Base-by-base conservation (phyloP, 352 stramenopile species). In the Blastocystis sp. region DNA sequence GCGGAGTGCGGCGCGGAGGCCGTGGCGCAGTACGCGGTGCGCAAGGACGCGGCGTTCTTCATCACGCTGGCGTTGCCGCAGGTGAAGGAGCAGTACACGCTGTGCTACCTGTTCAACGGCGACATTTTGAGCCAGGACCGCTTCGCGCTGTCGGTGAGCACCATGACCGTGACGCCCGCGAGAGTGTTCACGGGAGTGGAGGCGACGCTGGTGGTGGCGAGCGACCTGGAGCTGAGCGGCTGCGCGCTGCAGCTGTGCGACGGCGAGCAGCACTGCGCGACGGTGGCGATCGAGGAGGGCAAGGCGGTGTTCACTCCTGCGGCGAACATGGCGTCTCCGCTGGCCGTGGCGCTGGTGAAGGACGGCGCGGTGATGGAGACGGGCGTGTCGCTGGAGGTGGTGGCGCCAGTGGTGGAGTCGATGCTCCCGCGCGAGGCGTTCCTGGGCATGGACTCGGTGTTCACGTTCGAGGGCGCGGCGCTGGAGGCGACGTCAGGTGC, bases 31-130 rank as follows among this genome's bases (percentile, higher is more conserved):
- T 84, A 84, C 61, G 17, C 48, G 21, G 34, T 84, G 14, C 74
- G 69, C n/a, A 60, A 64, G 69, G 52, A 40, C 1, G 74, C 28
- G 60, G 34, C 14, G 48, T 28, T n/a, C 4, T 40, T 68, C 24
- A 45, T 69, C n/a, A 19, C 54, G 17, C 45, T 84, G 57, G 38
- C 52, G 9, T 28, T 84, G 11, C 45, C 74, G n/a, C 24, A 17
- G 0, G 74, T 60, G 42, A 34, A 70, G 74, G 34, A 19, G 9
- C 3, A 21, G 52, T 84, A 84, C 60, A 84, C 28, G 52, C 2
- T 69, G 74, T 84, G 74, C 74, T 84, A 84, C 57, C 60, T 68
- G 17, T 84, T 84, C 54, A 84, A 84, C 48, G 74, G 74, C n/a
- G 74, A 84, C n/a, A 69, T 84, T 28, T 11, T 84, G 38, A 84